Base-by-base conservation (phyloP, 2,329 filamentous ascomycete genomes). In the Trichoderma sp. region DNA sequence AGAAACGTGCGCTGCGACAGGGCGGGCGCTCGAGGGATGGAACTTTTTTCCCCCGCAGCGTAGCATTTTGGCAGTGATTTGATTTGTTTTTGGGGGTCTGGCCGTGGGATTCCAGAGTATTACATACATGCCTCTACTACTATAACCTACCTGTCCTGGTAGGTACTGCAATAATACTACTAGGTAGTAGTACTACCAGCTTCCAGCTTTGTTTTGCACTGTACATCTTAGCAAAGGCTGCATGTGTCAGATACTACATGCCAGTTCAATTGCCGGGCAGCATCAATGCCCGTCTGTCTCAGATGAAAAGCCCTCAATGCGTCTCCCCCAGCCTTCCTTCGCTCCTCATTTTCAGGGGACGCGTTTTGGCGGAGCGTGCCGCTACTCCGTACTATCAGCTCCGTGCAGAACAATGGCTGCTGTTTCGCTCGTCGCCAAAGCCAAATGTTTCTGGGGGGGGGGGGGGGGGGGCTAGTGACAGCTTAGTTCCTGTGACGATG, bases 361-460 rank as follows among this genome's bases (percentile, higher is more conserved):
- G 27, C 50, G 50, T 32, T 34, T 19, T 54, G 37, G 50, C 50
- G 50, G 50, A 25, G 27, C 50, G 50, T 32, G 27, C 50, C 50
- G 50, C 50, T 32, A 32, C 42, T 48, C 42, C 42, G 42, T 57
- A 37, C 35, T 13, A 25, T 35, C 10, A 57, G 53, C 32, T 37
- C 13, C 32, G 12, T 37, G 50, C 19, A 19, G 27, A 17, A 54
- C 27, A 15, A 12, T 48, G 29, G 22, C 27, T 4, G n/a, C 32
- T 64, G 60, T 64, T 64, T 64, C 60, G 60, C 35, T 45, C 61
- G 29, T 65, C 37, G 50, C 63, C 63, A 56, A 45, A 37, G 37
- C 50, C 52, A 56, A 35, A 65, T 57, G 63, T 65, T 65, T 65
- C 63, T 56, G 52, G 54, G n/a, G n/a, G n/a, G n/a, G n/a, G n/a